Base-by-base conservation (phyloP, 2,329 filamentous ascomycete species). In the Ploettnerulaceae sp. region DNA sequence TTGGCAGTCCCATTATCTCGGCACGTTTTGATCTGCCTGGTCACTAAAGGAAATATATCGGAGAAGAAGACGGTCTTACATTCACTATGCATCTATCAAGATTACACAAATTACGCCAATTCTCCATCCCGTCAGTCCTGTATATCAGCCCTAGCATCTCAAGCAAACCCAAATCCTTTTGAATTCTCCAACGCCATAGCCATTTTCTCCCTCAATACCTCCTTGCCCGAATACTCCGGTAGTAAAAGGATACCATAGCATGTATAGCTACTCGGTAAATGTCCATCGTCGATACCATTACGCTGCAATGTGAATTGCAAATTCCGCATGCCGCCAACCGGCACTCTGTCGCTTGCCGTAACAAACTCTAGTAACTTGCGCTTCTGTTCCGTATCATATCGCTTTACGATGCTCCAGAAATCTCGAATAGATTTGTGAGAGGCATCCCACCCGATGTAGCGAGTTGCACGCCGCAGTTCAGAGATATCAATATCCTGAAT, bases 211-310 rank as follows among this genome's bases (percentile, higher is more conserved):
- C 75, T 75, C 61, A 98, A 64, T 26, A 86, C 78, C 49, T 85
- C 81, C 61, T 73, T 79, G 29, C 78, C 79, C 44, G 70, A 74
- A 65, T 97, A 98, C 67, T 90, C 83, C 1, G 93, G 93, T 51
- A 98, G 66, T 54, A 95, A 69, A 35, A 98, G 68, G 37, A 86
- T 90, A 1, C 91, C 89, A 68, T 95, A 97, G 66, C 93, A 98
- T 0, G 93, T 98, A 60, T 89, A 84, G 51, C 88, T 91, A 4
- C 86, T 95, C 3, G 93, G 93, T 57, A 98, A 61, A 53, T 78
- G 76, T 0, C 74, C 60, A 56, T 75, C 74, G 51, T 76, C 84
- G 45, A 81, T 73, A 12, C 86, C 81, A 61, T 89, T 89, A 59
- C 78, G 81, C 66, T 91, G 85, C 33, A 98, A 76, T 11, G 87